A percentile compares a stretch with the other conserved stretches of the same genome.
These are phyloP conservation scores for Paramecium primaurelia DNA, from an alignment of 73 alveolate genomes.

Conservation along the genomic window DNA sequence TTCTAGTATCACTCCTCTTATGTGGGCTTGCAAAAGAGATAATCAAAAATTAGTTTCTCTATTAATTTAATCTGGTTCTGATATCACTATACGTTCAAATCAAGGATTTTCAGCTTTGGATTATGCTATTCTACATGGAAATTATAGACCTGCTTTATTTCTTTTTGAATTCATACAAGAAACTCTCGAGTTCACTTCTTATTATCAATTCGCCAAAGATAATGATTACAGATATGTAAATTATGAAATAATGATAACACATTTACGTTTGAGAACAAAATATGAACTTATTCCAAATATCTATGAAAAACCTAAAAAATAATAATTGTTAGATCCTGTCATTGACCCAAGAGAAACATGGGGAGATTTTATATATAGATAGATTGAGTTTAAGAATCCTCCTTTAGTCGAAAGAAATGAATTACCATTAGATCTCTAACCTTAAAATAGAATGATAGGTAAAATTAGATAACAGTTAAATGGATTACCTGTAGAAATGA, in stretches of 20 bases:
- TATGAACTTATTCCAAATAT: neutral
- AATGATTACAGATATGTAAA: constrained; percentile 37
- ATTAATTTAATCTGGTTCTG: constrained; percentile 47
- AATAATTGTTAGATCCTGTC: constrained; percentile 54
- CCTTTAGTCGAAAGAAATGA: constrained; percentile 57
- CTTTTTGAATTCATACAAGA: constrained; percentile 2
- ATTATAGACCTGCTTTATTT: constrained; percentile 41
- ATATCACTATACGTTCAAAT: constrained; percentile 14
- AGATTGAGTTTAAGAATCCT: constrained; percentile 55
- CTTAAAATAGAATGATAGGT: constrained; percentile 56
- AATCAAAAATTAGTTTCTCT: neutral
- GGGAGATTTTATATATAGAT: neutral
- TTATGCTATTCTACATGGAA: constrained; percentile 49
- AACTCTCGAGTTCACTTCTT: neutral
- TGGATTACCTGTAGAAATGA: constrained; percentile 17
- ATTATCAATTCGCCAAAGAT: constrained; percentile 29
- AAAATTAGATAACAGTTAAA: constrained; percentile 48
- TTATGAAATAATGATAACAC: neutral
- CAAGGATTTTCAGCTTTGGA: constrained; percentile 53
- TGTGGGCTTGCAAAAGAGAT: constrained; percentile 64
- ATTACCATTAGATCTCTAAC: constrained; percentile 38
- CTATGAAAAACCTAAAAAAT: constrained; percentile 43
- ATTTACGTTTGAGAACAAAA: neutral
- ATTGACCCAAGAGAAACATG: constrained; percentile 59
- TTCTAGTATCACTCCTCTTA: constrained; percentile 43